Evolutionary conservation across 352 stramenopile genomes (phyloP), one percentile per base, ranked within the genome.

Genomic region (Globisporangium paroecandrum): DNA sequence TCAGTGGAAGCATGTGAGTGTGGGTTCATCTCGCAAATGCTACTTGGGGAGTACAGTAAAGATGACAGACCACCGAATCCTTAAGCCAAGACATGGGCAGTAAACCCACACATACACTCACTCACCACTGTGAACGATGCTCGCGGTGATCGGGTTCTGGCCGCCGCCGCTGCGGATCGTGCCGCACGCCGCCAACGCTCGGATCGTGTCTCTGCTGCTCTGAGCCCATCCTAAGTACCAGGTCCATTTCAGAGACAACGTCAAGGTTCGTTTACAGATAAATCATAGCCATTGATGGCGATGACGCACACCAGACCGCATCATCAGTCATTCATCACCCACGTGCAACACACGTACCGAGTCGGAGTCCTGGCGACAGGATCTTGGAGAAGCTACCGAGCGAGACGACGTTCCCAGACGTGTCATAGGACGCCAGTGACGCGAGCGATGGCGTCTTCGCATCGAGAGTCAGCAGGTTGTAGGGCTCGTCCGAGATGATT

Each of bases 351-450:
- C 41, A 64, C 72, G 69, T 93, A 83, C 95, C 95, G 9, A 97
- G 76, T 56, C 95, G 86, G 36, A 98, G 77, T 43, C 91, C 93
- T 27, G 93, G 95, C 34, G 89, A 79, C 27, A 98, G 86, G 56
- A 98, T 98, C 78, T 98, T 98, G n/a, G 93, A 98, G 64, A 98
- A 98, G 64, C 87, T 97, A 24, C 89, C 92, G 15, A 98, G 78
- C 54, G 92, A 96, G 24, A 98, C 70, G 63, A 95, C 78, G 6
- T 77, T 57, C 2, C 84, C 88, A 4, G 74, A 83, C 34, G 78
- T 74, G 36, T 94, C 87, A 53, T 83, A 91, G 18, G 82, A 89
- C 9, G 84, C 80, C 18, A 96, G 74, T 8, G 87, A 78, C n/a
- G 80, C 75, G 25, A 83, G 71, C 4, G 76, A 72, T 18, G 41